These are phyloP conservation scores for Saccharomycopsis oosterbeekiorum DNA, from an alignment of 805 yeast species.

Conservation along the genomic window DNA sequence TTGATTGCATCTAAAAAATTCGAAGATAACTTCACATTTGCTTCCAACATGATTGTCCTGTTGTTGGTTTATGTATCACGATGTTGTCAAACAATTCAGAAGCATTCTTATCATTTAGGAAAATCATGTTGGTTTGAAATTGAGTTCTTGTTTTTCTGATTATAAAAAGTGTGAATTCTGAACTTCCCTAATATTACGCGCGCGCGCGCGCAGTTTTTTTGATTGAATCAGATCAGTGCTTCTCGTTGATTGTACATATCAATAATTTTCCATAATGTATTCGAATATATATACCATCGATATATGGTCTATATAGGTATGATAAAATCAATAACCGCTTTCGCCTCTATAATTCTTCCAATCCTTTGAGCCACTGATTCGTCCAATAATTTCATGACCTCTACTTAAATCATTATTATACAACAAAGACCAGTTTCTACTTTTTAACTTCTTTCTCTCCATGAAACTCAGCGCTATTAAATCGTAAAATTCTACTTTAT, in stretches of 20 bases:
- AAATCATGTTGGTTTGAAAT: too few species aligned
- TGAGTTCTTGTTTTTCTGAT: too few species aligned
- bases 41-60: not conserved
- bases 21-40: slow-evolving; percentile 24
- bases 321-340: slow-evolving; percentile 34
- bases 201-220: not conserved
- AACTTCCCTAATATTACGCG: not conserved
- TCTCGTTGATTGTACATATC: not conserved
- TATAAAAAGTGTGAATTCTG: too few species aligned
- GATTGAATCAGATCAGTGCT: not conserved
- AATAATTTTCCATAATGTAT: not conserved
- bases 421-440: slow-evolving; percentile 24
- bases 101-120: not conserved
- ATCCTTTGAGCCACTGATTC: slow-evolving; percentile 66
- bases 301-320: not conserved
- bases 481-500: slow-evolving; percentile 30
- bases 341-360: slow-evolving; percentile 84
- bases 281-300: too few species aligned
- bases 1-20: slow-evolving; percentile 32
- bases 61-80: not conserved
- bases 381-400: slow-evolving; percentile 26
- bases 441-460: slow-evolving; percentile 27
- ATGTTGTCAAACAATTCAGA: not conserved
- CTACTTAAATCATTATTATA: slow-evolving; percentile 9
- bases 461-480: slow-evolving; percentile 25